A percentile compares a stretch with the other conserved stretches of the same genome.
These are phyloP conservation scores for Plasmodium gaboni DNA, from an alignment of 169 alveolate species.

Conservation along the genomic window DNA sequence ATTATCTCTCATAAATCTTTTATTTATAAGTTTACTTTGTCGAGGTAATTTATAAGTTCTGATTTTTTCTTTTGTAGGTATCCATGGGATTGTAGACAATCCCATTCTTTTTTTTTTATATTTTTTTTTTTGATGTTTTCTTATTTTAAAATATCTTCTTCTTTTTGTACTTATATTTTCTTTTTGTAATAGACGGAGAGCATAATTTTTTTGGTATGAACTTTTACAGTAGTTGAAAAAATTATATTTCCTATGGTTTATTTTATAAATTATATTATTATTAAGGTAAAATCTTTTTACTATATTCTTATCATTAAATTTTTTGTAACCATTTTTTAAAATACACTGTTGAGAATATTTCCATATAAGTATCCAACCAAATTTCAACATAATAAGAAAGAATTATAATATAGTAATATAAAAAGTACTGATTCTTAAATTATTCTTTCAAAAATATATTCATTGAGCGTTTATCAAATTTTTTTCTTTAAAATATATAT, in stretches of 20 bases:
- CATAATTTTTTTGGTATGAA: slow-evolving; percentile 9
- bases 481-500: too few species aligned
- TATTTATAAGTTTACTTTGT: slow-evolving; percentile 83
- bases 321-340: slow-evolving; percentile 25
- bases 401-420: background rate
- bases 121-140: slow-evolving; percentile 87
- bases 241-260: background rate
- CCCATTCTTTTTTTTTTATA: slow-evolving; percentile 85
- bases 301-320: slow-evolving; percentile 11
- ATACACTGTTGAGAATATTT: slow-evolving; percentile 44
- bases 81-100: slow-evolving; percentile 83
- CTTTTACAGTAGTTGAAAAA: slow-evolving; percentile 7
- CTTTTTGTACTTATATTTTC: slow-evolving; percentile 82
- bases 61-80: slow-evolving; percentile 79
- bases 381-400: slow-evolving; percentile 62
- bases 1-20: slow-evolving; percentile 78
- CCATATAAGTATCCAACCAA: slow-evolving; percentile 12
- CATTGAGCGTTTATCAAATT: too few species aligned
- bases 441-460: too few species aligned
- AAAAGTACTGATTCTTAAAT: too few species aligned
- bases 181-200: slow-evolving; percentile 14
- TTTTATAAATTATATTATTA: slow-evolving; percentile 12
- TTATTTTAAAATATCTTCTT: slow-evolving; percentile 84
- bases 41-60: slow-evolving; percentile 80
- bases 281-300: slow-evolving; percentile 18